A percentile compares a stretch with the other conserved stretches of the same genome.
phyloP scores from a whole-genome alignment of 331 rosid species.

The Malus hybrid region DNA sequence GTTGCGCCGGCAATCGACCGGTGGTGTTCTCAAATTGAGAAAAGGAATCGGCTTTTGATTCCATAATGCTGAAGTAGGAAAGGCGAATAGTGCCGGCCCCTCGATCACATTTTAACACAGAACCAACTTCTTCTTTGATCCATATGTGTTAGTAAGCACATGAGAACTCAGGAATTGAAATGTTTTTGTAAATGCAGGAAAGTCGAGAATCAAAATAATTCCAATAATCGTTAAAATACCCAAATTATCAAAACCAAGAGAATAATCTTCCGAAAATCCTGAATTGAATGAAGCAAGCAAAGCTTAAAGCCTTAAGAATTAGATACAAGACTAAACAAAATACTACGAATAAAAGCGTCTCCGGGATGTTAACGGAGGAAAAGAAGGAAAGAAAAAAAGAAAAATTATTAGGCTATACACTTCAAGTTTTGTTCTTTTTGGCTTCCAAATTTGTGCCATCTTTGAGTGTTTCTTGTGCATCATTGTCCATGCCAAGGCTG shows the following conservation, averaged over 20 bases:
- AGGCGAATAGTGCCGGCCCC: no score
- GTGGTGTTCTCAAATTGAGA: no score
- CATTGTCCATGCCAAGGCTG: slow-evolving; percentile 83
- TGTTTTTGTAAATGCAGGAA: no score
- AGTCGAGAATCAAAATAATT: no score
- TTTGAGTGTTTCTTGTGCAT: slow-evolving; percentile 87
- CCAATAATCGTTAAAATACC: no score
- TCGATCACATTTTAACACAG: no score
- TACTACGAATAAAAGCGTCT: background rate
- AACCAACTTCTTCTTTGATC: no score
- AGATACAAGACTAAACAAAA: slow-evolving; percentile 21
- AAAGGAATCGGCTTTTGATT: no score
- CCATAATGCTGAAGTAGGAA: no score
- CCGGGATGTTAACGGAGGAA: background rate
- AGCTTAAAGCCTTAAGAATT: slow-evolving; percentile 15
- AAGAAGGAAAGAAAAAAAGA: background rate
- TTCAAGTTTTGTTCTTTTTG: slow-evolving; percentile 48
- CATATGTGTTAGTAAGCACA: no score
- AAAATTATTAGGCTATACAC: slow-evolving; percentile 29
- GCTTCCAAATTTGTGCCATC: slow-evolving; percentile 84
- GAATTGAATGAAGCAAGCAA: slow-evolving; percentile 9
- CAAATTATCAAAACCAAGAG: slow-evolving; percentile 19
- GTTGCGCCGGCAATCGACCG: no score
- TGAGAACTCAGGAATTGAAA: no score
- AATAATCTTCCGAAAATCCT: slow-evolving; percentile 21